Evolutionary conservation across 768 basidiomycete species (phyloP), one percentile per base, ranked within the genome.

Genomic region (Suillus discolor): DNA sequence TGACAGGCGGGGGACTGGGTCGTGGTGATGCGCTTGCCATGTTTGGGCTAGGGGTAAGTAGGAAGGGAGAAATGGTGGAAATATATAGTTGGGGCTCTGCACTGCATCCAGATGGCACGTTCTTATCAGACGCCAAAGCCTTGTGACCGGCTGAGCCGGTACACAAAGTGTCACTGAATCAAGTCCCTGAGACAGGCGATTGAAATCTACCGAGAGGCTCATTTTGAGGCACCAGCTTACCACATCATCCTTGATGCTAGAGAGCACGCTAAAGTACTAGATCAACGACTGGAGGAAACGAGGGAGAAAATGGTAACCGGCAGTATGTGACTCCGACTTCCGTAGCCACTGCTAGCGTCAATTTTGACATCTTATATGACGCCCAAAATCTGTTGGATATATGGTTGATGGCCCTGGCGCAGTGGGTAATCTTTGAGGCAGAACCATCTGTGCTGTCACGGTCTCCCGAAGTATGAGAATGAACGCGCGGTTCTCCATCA

Each of bases 251-350:
- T n/a, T n/a, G n/a, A n/a, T n/a, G n/a, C n/a, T n/a, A 31, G 12
- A 47, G 0, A 23, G n/a, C n/a, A 0, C n/a, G n/a, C 45, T 6
- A 2, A 23, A 23, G n/a, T 13, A 13, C 2, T n/a, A 4, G n/a
- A 47, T 11, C 5, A 23, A 12, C 9, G n/a, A 1, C 11, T n/a
- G 8, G 9, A n/a, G n/a, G n/a, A 23, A 5, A n/a, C 0, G 11
- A 45, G 3, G 20, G 45, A 47, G n/a, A n/a, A 47, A n/a, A 36
- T 20, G 7, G 18, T 20, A 18, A 18, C 16, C 11, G n/a, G n/a
- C 9, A 4, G 44, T n/a, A 47, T 47, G 13, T 23, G 23, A 49
- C 13, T 49, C 36, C 36, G 36, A 36, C 36, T n/a, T 44, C 12
- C 6, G 12, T 49, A 23, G n/a, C 13, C 12, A 13, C 12, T 23